Conservation (phyloP, 805 yeast genomes). For the Yarrowia bubula region DNA sequence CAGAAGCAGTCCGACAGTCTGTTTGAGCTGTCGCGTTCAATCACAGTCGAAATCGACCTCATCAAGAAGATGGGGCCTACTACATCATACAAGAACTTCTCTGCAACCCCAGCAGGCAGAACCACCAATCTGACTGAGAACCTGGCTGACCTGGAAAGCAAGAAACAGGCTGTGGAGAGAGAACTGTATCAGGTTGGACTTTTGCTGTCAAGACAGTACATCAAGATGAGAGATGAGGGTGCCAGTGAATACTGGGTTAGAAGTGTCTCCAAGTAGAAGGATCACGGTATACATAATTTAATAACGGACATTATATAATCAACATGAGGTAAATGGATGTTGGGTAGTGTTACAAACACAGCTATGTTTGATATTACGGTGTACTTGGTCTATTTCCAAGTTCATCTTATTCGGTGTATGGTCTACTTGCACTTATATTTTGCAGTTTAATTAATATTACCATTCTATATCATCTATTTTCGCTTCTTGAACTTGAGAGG, state of each 20-base stretch:
- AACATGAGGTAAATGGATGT: too few relatives aligned
- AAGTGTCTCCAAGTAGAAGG: constrained; percentile 5
- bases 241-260: constrained; percentile 24
- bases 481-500: constrained; percentile 25
- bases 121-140: background rate
- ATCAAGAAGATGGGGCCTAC: constrained; percentile 11
- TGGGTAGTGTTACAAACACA: too few relatives aligned
- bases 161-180: constrained; percentile 18
- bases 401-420: too few relatives aligned
- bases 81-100: constrained; percentile 6
- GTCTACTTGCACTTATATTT: too few relatives aligned
- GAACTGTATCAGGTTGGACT: constrained; percentile 9
- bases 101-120: constrained; percentile 1
- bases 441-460: background rate
- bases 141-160: constrained; percentile 10
- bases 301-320: background rate
- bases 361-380: too few relatives aligned
- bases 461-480: constrained; percentile 19
- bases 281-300: background rate
- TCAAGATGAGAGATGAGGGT: constrained; percentile 21
- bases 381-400: too few relatives aligned
- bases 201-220: constrained; percentile 18
- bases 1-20: constrained; percentile 20
- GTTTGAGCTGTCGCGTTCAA: constrained; percentile 11
- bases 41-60: constrained; percentile 6